Base-by-base conservation (phyloP, 2,329 filamentous ascomycete genomes). In the Nemania sp. region DNA sequence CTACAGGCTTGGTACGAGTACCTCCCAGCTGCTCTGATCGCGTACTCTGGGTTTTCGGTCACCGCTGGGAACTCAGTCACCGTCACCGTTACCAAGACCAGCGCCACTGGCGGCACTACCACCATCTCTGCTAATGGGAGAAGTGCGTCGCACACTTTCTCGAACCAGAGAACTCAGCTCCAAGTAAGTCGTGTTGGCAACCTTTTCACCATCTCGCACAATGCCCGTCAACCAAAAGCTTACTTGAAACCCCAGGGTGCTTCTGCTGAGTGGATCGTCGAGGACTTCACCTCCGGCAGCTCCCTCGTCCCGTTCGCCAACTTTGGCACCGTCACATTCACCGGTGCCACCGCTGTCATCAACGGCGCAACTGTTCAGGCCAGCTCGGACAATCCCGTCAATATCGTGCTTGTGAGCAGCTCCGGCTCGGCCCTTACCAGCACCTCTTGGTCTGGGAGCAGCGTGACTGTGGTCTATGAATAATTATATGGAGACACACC, bases 221-320 rank as follows among this genome's bases (percentile, higher is more conserved):
- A 18, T 12, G 2, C 29, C 42, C 39, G 32, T 50, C 37, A 37
- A 18, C 11, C 2, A 48, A 50, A 37, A 37, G 18, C 46, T 59
- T 17, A 59, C 46, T 46, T 4, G 5, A 20, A 13, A 3, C 20
- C 29, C 9, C 18, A 55, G 51, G 60, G 60, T 49, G 43, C 56
- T 50, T 60, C 56, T n/a, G 60, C 60, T 13, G 60, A 63, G 52
- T 63, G 60, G 60, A 63, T 63, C 21, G 60, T 63, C 13, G 60
- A 63, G 52, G 60, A 63, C 20, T 63, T 63, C 35, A 21, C 15
- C 15, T 55, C 51, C 17, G 56, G 56, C 13, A 53, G 20, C 48
- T 59, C 55, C 15, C 57, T 63, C n/a, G 60, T 63, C 18, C 60
- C 60, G 25, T 63, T 63, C 29, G 60, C 60, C 29, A 17, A 63